These are phyloP conservation scores for Podila minutissima DNA, from an alignment of 192 early-diverging fungal genomes.

Conservation along the genomic window DNA sequence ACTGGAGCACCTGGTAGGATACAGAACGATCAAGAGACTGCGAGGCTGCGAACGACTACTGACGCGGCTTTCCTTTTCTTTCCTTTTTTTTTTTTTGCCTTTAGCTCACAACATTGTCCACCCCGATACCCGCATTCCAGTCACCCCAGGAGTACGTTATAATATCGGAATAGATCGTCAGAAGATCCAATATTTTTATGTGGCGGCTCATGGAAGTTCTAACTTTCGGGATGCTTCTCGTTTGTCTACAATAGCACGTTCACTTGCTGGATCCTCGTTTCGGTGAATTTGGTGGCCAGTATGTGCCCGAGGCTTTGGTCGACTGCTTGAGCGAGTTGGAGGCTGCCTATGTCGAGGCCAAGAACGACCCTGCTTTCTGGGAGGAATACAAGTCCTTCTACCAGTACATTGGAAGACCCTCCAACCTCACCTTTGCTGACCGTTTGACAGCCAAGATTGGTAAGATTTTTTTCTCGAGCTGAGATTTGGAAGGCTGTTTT, in stretches of 20 bases:
- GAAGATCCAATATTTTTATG: neutral
- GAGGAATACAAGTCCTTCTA: constrained; percentile 91
- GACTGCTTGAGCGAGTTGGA: constrained; percentile 94
- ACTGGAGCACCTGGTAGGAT: constrained; percentile 45
- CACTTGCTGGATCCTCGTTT: constrained; percentile 81
- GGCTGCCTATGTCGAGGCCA: constrained; percentile 81
- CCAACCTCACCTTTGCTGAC: constrained; percentile 87
- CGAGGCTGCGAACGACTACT: neutral
- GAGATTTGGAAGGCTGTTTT: neutral
- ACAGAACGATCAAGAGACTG: neutral
- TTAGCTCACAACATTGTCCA: constrained; percentile 31
- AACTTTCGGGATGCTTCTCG: too few relatives aligned
- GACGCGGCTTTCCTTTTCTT: neutral
- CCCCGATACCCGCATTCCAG: constrained; percentile 27
- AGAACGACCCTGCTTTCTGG: constrained; percentile 92
- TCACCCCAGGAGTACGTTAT: constrained; percentile 32
- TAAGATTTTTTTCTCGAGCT: neutral
- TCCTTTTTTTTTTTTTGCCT: neutral
- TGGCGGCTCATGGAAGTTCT: neutral
- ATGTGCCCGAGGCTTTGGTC: constrained; percentile 97
- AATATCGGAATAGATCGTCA: neutral
- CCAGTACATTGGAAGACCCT: constrained; percentile 92
- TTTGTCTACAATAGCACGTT: constrained; percentile 30
- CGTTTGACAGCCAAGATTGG: constrained; percentile 78
- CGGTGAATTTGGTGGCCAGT: constrained; percentile 97